A percentile compares a stretch with the other conserved stretches of the same genome.
These are phyloP conservation scores for Colletotrichum tamarilloi DNA, from an alignment of 2,329 filamentous ascomycete species.

Conservation along the genomic window DNA sequence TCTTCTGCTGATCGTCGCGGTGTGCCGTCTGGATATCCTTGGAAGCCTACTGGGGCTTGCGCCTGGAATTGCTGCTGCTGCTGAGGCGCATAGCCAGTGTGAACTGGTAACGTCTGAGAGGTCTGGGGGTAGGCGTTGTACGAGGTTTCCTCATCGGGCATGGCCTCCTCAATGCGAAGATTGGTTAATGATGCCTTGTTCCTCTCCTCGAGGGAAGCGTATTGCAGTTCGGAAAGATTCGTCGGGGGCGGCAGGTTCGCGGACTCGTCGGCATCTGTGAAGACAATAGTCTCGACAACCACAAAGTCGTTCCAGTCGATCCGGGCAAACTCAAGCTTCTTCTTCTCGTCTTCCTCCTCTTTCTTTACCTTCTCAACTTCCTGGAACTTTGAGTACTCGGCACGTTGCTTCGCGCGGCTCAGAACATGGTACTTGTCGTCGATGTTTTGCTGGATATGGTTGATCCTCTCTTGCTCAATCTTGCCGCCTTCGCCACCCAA, in stretches of 20 bases:
- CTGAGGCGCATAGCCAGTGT: conserved; percentile 54
- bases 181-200: conserved; percentile 89
- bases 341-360: conserved; percentile 86
- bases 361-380: conserved; percentile 88
- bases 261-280: conserved; percentile 88
- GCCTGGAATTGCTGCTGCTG: conserved; percentile 47
- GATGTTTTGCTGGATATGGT: conserved; percentile 78
- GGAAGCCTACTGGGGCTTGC: conserved; percentile 42
- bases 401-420: conserved; percentile 83
- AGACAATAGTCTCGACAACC: conserved; percentile 93
- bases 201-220: conserved; percentile 93
- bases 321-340: conserved; percentile 79
- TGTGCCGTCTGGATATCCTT: conserved; percentile 38
- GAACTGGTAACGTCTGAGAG: conserved; percentile 57
- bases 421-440: conserved; percentile 85
- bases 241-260: conserved; percentile 89
- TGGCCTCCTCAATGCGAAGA: conserved; percentile 92
- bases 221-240: conserved; percentile 90
- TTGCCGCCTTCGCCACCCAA: conserved; percentile 74
- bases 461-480: conserved; percentile 77
- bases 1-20: conserved; percentile 57
- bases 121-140: conserved; percentile 60
- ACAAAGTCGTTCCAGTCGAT: conserved; percentile 99
- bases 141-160: conserved; percentile 80
- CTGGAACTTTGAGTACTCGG: conserved; percentile 87